Evolutionary conservation across 2,329 filamentous ascomycete species (phyloP).

Genomic region (Fusarium lyarnte): DNA sequence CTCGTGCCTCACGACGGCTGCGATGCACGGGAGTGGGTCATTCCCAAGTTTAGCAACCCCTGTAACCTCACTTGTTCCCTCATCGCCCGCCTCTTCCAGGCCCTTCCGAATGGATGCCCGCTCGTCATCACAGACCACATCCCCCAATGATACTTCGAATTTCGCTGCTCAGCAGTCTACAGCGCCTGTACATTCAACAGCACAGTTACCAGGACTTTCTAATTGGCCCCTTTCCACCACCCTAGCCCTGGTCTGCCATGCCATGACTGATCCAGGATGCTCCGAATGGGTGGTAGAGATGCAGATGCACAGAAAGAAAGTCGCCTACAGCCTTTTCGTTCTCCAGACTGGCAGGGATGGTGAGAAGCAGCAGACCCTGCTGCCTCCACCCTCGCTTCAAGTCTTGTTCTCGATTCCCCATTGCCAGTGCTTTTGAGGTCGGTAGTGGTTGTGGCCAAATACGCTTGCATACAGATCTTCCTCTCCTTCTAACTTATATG

Average conservation of each 20-base stretch:
- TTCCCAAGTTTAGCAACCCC: conserved; percentile 24
- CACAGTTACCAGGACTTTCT: conserved; percentile 25
- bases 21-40: conserved; percentile 31
- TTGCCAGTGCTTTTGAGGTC: conserved; percentile 20
- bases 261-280: conserved; percentile 33
- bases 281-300: conserved; percentile 40
- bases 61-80: conserved; percentile 30
- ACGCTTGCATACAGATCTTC: conserved; percentile 27
- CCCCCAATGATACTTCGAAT: conserved; percentile 39
- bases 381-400: conserved; percentile 36
- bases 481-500: conserved; percentile 44
- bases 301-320: conserved; percentile 34
- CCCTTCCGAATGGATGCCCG: conserved; percentile 33
- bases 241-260: conserved; percentile 35
- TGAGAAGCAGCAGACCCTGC: conserved; percentile 19
- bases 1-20: conserved; percentile 24
- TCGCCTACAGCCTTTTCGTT: conserved; percentile 21
- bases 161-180: conserved; percentile 28
- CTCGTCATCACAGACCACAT: conserved; percentile 37
- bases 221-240: conserved; percentile 38
- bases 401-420: conserved; percentile 27
- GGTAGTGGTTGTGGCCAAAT: conserved; percentile 28
- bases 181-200: conserved; percentile 31
- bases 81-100: conserved; percentile 18
- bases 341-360: conserved; percentile 33